Base-by-base conservation (phyloP, 2,329 filamentous ascomycete species). In the Rhynchosporium graminicola region DNA sequence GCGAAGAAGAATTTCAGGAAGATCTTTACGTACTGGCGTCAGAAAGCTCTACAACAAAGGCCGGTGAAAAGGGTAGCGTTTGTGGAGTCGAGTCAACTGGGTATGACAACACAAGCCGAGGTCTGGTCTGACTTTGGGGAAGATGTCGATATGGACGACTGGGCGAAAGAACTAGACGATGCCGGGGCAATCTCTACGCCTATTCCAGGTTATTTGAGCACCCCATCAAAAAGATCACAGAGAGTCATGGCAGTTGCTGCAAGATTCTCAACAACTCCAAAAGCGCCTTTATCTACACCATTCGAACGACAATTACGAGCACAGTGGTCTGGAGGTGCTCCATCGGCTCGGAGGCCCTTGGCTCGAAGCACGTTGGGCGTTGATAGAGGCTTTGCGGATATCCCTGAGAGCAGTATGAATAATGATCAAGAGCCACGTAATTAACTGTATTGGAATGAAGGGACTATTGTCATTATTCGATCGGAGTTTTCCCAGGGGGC, bases 141-240 rank as follows among this genome's bases (percentile, higher is more conserved):
- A 52, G 70, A 67, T 8, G 29, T 62, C 31, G 68, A 68, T n/a
- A 57, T 67, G 45, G 68, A 69, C 43, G 68, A 69, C 29, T 68
- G 65, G 56, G 62, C 62, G 6, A 65, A 56, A 59, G 67, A 64
- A 46, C 50, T 68, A 12, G 65, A 71, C 42, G 69, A 65, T 28
- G 59, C 57, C n/a, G 57, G 57, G 13, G 52, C 47, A 20, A 42
- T 57, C 2, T 65, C 65, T n/a, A 69, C 70, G 20, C 66, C 68
- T 28, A 64, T 69, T 52, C 69, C 68, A 29, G 70, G 67, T 12
- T 71, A 71, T 56, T 60, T 71, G 20, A 76, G 77, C 54, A 82
- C 80, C 7, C 80, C 80, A 2, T 81, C 79, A n/a, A 78, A 78
- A 56, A 77, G 79, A 75, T 80, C 78, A 2, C 68, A 70, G 51